Conservation (phyloP, 2,329 filamentous ascomycete genomes). For the Pyricularia grisea region DNA sequence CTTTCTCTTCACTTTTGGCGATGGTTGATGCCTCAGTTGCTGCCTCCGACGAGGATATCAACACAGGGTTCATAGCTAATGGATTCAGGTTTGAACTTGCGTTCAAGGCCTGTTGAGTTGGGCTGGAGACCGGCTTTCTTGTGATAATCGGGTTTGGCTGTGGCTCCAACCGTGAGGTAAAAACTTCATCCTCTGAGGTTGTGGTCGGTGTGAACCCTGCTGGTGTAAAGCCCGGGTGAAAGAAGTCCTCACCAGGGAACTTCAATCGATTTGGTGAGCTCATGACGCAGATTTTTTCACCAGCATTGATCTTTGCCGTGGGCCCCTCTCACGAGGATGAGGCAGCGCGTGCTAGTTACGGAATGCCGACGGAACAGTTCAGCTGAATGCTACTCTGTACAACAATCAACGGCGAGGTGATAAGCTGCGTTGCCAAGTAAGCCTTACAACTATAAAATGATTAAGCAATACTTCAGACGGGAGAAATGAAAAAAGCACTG, state of each 20-base stretch:
- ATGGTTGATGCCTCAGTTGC: not conserved
- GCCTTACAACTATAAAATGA: not conserved
- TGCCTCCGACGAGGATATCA: not conserved
- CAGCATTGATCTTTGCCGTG: not conserved
- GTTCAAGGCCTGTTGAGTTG: not conserved
- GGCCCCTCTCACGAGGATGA: not conserved
- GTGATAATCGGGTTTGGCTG: not conserved
- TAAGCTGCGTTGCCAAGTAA: not conserved
- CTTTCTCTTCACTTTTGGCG: not conserved
- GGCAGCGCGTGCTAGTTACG: not conserved
- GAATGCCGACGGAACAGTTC: not conserved
- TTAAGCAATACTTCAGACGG: not conserved
- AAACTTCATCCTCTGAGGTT: not conserved
- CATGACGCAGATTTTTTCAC: not conserved
- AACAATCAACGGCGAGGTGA: not conserved
- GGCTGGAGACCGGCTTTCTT: not conserved
- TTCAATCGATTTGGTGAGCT: not conserved
- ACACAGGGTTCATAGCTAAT: not conserved
- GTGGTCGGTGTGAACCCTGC: not conserved
- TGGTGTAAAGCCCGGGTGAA: constrained; percentile 6
- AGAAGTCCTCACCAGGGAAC: constrained; percentile 7
- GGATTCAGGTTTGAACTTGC: not conserved
- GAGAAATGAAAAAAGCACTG: not conserved
- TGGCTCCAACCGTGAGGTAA: not conserved
- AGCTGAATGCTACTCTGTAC: not conserved